Conservation (phyloP, 805 yeast species). For the Metschnikowia koreensis region DNA sequence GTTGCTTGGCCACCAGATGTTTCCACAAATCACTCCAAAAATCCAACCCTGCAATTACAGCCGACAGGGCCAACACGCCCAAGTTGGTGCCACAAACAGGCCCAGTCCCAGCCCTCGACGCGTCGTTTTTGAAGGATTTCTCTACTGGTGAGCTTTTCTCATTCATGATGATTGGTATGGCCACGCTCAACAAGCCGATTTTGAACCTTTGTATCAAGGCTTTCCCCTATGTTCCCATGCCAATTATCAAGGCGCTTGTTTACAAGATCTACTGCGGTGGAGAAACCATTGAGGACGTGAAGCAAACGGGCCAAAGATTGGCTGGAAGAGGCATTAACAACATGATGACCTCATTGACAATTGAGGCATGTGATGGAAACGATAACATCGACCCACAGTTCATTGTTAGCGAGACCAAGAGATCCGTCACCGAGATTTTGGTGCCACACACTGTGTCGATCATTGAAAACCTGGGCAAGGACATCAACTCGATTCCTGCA, state of each 20-base stretch:
- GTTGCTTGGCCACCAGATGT: conserved; percentile 3
- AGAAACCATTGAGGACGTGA: conserved; percentile 67
- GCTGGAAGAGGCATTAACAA: conserved; percentile 77
- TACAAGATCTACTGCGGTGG: conserved; percentile 92
- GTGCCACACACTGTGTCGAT: conserved; percentile 68
- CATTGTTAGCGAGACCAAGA: conserved; percentile 62
- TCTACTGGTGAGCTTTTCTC: conserved; percentile 57
- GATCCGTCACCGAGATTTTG: conserved; percentile 65
- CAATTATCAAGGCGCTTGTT: conserved; percentile 66
- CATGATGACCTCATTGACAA: conserved; percentile 93
- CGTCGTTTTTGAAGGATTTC: conserved; percentile 40
- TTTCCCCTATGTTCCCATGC: conserved; percentile 75
- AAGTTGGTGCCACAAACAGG: conserved; percentile 9
- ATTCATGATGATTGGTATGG: conserved; percentile 64
- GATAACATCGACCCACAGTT: conserved; percentile 56
- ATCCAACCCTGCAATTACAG: conserved; percentile 9
- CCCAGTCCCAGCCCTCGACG: conserved; percentile 12
- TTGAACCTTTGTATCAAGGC: conserved; percentile 58
- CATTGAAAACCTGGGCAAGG: conserved; percentile 43
- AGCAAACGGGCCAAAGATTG: conserved; percentile 65
- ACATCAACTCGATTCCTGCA: conserved; percentile 72
- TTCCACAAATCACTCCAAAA: conserved; percentile 17
- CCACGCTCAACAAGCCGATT: conserved; percentile 62
- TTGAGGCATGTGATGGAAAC: conserved; percentile 87
- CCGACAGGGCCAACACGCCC: conserved; percentile 11